Conservation (phyloP, 2,329 filamentous ascomycete species). For the Ceratocystiopsis sp. region DNA sequence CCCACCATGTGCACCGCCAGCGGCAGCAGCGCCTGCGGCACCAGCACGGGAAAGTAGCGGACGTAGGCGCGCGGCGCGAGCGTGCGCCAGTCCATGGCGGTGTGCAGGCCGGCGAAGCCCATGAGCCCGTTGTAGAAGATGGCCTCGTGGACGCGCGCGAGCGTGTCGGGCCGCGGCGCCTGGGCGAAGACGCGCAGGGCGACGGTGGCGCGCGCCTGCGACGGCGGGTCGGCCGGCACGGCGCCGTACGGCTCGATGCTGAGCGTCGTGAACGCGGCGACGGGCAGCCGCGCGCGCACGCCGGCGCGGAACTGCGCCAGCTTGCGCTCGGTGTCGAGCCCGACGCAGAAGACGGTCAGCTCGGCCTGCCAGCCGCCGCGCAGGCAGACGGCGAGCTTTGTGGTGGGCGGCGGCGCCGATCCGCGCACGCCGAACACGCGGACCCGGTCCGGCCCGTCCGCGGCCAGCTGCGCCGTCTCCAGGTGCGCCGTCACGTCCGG, state of each 20-base stretch:
- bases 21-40: slow-evolving; percentile 6
- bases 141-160: neutral
- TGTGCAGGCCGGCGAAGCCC: slow-evolving; percentile 18
- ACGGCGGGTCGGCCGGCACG: slow-evolving; percentile 10
- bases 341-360: slow-evolving; percentile 12
- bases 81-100: slow-evolving; percentile 20
- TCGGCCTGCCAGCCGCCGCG: slow-evolving; percentile 15
- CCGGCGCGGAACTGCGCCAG: slow-evolving; percentile 14
- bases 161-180: slow-evolving; percentile 12
- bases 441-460: slow-evolving; percentile 11
- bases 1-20: slow-evolving; percentile 4
- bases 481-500: slow-evolving; percentile 24
- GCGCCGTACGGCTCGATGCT: slow-evolving; percentile 16
- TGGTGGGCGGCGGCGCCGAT: slow-evolving; percentile 27
- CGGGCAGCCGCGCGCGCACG: slow-evolving; percentile 13
- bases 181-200: slow-evolving; percentile 25
- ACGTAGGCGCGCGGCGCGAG: slow-evolving; percentile 17
- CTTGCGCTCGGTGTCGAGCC: slow-evolving; percentile 12
- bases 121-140: slow-evolving; percentile 5
- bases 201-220: slow-evolving; percentile 22
- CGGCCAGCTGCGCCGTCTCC: neutral
- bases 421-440: slow-evolving; percentile 24
- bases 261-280: slow-evolving; percentile 13
- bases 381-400: slow-evolving; percentile 29
- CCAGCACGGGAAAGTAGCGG: slow-evolving; percentile 17